Percentiles rank a stretch among this genome's conserved stretches.
These are phyloP conservation scores for Auxenochlorella protothecoides DNA, from an alignment of 139 green algal species.

Conservation along the genomic window DNA sequence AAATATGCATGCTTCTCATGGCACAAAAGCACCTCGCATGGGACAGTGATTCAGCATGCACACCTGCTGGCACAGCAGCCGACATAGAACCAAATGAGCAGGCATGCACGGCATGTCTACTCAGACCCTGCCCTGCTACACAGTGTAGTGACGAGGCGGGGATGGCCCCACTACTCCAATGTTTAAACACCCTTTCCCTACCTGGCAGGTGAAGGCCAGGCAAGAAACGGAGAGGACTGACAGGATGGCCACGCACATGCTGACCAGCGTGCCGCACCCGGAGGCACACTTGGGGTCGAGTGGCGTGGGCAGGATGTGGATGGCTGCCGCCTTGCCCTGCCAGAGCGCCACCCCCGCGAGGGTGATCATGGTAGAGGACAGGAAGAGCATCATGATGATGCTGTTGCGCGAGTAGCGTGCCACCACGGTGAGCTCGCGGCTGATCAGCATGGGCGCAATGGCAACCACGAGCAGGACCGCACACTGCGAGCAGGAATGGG, in stretches of 20 bases:
- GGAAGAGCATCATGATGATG: slow-evolving; percentile 16
- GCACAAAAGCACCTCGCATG: no score
- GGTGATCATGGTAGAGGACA: slow-evolving; percentile 10
- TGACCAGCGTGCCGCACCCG: no score
- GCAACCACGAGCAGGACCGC: slow-evolving; percentile 1
- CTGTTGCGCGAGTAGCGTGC: slow-evolving; percentile 8
- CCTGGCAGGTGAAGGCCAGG: slow-evolving; percentile 19
- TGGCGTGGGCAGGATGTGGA: slow-evolving; percentile 3
- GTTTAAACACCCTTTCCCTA: no score
- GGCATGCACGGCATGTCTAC: no score
- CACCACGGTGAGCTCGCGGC: slow-evolving; percentile 16
- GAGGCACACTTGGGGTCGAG: no score
- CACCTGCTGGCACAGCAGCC: no score
- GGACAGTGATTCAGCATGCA: no score
- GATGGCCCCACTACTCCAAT: no score
- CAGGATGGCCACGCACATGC: not conserved
- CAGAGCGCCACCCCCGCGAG: slow-evolving; percentile 12
- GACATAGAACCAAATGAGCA: no score
- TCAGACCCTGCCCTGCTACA: no score
- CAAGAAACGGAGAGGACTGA: slow-evolving; percentile 6
- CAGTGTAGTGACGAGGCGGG: no score
- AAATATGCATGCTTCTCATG: no score
- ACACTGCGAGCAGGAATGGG: not conserved
- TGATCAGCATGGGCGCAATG: slow-evolving; percentile 20
- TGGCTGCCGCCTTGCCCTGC: slow-evolving; percentile 9